A percentile compares a stretch with the other conserved stretches of the same genome.
These are phyloP conservation scores for Penicillium digitatum DNA, from an alignment of 2,329 filamentous ascomycete species.

Conservation along the genomic window DNA sequence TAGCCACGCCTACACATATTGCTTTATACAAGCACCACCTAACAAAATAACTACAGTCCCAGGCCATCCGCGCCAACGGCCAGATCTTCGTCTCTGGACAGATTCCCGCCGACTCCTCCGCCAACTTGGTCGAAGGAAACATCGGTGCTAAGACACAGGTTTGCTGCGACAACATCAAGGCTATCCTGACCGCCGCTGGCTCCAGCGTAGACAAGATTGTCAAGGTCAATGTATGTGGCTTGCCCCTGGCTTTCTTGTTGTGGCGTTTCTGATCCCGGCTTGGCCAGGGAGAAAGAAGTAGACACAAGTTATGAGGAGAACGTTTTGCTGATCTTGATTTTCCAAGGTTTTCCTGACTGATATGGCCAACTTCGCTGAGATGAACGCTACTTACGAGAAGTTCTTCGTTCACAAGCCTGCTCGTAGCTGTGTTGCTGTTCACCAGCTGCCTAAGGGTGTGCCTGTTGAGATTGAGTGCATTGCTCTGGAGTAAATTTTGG, in stretches of 20 bases:
- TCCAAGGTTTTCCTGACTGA: conserved; percentile 74
- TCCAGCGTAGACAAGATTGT: conserved; percentile 75
- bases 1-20: background rate
- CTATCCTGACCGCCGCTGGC: conserved; percentile 77
- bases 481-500: conserved; percentile 46
- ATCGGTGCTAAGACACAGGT: conserved; percentile 66
- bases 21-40: background rate
- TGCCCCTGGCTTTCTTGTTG: background rate
- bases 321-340: background rate
- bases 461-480: conserved; percentile 64
- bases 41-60: conserved; percentile 35
- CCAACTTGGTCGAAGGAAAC: conserved; percentile 59
- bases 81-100: conserved; percentile 70
- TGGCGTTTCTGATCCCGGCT: background rate
- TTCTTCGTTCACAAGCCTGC: conserved; percentile 65
- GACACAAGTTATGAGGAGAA: background rate
- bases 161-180: conserved; percentile 75
- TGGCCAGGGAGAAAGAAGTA: background rate
- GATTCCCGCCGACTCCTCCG: conserved; percentile 66
- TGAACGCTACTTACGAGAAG: conserved; percentile 69
- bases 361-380: conserved; percentile 81
- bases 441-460: conserved; percentile 60
- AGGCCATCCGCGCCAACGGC: conserved; percentile 64
- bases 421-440: conserved; percentile 60
- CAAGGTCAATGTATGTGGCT: conserved; percentile 64